These are phyloP conservation scores for Tolypocladium sp. DNA, from an alignment of 2,329 filamentous ascomycete genomes.

Conservation along the genomic window DNA sequence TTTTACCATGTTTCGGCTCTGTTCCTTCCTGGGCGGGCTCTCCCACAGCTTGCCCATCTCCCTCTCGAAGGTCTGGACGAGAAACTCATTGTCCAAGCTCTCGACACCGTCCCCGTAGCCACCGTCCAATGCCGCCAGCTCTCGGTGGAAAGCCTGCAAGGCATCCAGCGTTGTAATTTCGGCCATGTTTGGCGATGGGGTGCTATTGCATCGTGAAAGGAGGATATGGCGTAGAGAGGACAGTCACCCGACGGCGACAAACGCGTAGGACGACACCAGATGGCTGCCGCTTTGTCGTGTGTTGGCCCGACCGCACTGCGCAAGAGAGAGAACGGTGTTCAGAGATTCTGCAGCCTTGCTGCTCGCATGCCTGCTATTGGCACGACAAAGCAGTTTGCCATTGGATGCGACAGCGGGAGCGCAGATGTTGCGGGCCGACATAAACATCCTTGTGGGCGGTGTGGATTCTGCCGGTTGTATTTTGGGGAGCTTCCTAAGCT, in stretches of 20 bases:
- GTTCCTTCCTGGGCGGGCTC: constrained; percentile 64
- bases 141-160: constrained; percentile 77
- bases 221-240: background rate
- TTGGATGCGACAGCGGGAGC: constrained; percentile 11
- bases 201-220: constrained; percentile 36
- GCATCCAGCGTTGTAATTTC: constrained; percentile 64
- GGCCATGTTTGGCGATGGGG: constrained; percentile 48
- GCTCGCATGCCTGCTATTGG: constrained; percentile 12
- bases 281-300: constrained; percentile 9
- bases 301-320: background rate
- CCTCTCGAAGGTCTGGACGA: constrained; percentile 62
- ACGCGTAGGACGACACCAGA: background rate
- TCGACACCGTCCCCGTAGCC: constrained; percentile 52
- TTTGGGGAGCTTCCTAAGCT: constrained; percentile 1
- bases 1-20: constrained; percentile 62
- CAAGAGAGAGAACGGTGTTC: constrained; percentile 5
- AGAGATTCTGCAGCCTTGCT: constrained; percentile 23
- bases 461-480: constrained; percentile 22
- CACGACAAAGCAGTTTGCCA: constrained; percentile 6
- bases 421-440: constrained; percentile 14
- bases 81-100: constrained; percentile 60
- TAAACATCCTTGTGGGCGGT: constrained; percentile 21
- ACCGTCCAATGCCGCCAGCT: constrained; percentile 69
- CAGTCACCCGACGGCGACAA: background rate
- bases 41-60: constrained; percentile 65